A percentile compares a stretch with the other conserved stretches of the same genome.
Conservation (phyloP, 2,329 filamentous ascomycete genomes). For the Penicillium sp. region DNA sequence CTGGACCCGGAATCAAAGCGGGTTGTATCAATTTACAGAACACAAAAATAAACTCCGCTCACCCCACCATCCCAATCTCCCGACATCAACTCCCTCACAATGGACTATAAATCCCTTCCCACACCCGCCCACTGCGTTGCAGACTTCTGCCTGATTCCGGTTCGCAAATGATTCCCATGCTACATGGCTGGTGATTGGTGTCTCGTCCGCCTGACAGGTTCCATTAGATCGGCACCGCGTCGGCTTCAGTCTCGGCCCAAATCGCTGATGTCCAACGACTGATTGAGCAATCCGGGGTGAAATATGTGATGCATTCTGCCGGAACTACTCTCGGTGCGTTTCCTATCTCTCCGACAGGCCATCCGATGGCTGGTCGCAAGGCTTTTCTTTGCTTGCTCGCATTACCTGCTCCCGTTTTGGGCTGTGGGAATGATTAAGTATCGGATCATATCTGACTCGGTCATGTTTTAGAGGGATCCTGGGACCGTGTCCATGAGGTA, state of each 20-base stretch:
- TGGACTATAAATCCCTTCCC: conserved; percentile 31
- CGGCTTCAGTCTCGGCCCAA: conserved; percentile 73
- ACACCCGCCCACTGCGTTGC: conserved; percentile 77
- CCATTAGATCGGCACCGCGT: conserved; percentile 72
- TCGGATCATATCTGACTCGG: background rate
- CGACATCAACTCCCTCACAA: conserved; percentile 5
- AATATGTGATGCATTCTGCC: conserved; percentile 87
- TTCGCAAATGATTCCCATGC: conserved; percentile 40
- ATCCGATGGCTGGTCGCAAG: background rate
- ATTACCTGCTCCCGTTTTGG: background rate
- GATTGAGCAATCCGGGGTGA: conserved; percentile 75
- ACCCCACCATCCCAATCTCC: background rate
- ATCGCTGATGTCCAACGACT: conserved; percentile 86
- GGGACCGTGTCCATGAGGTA: conserved; percentile 81
- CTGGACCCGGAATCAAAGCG: background rate
- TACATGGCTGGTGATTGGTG: background rate
- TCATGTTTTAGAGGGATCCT: conserved; percentile 69
- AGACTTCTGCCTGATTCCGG: conserved; percentile 89
- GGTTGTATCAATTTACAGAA: background rate
- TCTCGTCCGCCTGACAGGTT: background rate
- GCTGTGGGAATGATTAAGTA: background rate
- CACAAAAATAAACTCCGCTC: background rate
- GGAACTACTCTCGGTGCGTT: conserved; percentile 81
- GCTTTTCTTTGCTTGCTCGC: too few species aligned
- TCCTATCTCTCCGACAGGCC: background rate